phyloP scores from a whole-genome alignment of 257 asterid species.

The Hygrophila difformis region DNA sequence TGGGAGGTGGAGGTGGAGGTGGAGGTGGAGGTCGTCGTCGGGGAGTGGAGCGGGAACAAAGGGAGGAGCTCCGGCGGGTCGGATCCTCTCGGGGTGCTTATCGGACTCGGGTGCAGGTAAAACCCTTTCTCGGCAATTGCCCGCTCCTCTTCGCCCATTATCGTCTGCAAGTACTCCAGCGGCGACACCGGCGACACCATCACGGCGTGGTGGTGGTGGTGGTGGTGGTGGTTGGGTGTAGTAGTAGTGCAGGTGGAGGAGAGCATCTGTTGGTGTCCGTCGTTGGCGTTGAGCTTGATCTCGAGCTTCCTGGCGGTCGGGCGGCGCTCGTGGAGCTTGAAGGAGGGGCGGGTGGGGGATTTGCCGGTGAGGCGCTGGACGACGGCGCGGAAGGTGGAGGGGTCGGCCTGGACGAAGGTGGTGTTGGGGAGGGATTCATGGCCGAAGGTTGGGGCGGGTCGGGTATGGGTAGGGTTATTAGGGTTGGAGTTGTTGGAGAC shows the following conservation, averaged over 20 bases:
- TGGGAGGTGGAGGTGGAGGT: background rate
- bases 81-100: slow-evolving; percentile 44
- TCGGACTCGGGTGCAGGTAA: slow-evolving; percentile 70
- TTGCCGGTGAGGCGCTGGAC: slow-evolving; percentile 71
- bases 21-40: slow-evolving; percentile 31
- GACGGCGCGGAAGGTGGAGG: slow-evolving; percentile 67
- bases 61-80: slow-evolving; percentile 77
- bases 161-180: slow-evolving; percentile 28
- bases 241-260: no score
- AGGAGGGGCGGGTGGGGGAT: background rate
- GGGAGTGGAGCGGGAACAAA: slow-evolving; percentile 61
- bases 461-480: no score
- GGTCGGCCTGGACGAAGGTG: slow-evolving; percentile 74
- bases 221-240: no score
- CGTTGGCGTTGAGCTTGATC: slow-evolving; percentile 42
- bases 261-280: background rate
- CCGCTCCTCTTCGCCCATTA: slow-evolving; percentile 35
- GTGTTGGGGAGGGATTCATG: slow-evolving; percentile 40
- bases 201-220: slow-evolving; percentile 14
- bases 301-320: slow-evolving; percentile 48
- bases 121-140: slow-evolving; percentile 63
- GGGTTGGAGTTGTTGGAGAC: no score
- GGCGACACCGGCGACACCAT: slow-evolving; percentile 76
- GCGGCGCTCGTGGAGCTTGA: slow-evolving; percentile 71
- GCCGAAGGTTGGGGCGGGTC: no score